Conservation (phyloP, 768 basidiomycete genomes). For the Lactifluus rugatus region DNA sequence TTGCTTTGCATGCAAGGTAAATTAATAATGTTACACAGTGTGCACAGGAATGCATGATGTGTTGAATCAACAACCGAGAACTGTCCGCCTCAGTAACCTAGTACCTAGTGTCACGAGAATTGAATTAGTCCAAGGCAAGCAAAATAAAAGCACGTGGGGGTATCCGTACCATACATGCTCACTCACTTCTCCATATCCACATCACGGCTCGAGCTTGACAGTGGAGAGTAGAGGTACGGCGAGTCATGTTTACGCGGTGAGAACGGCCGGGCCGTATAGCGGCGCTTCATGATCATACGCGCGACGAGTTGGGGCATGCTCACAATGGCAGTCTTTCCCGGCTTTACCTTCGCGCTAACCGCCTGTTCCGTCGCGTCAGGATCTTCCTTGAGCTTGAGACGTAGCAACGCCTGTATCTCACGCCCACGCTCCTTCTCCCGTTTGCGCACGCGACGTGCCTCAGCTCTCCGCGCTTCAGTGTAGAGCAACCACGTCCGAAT, state of each 20-base stretch:
- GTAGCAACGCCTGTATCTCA: conserved; percentile 47
- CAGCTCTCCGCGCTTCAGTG: conserved; percentile 26
- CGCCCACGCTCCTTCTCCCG: conserved; percentile 44
- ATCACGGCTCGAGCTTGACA: conserved; percentile 19
- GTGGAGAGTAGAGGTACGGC: conserved; percentile 25
- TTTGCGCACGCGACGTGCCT: conserved; percentile 38
- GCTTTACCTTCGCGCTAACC: conserved; percentile 19
- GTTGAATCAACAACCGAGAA: conserved; percentile 11
- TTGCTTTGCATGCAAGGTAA: conserved; percentile 6
- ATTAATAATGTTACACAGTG: conserved; percentile 19
- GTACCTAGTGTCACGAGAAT: not conserved
- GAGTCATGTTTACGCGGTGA: conserved; percentile 28
- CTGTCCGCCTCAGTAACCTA: not conserved
- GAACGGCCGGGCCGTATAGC: conserved; percentile 31
- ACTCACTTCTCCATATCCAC: not conserved
- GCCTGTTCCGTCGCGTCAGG: conserved; percentile 19
- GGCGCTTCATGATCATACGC: conserved; percentile 38
- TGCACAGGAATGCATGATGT: conserved; percentile 20
- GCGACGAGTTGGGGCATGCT: conserved; percentile 36
- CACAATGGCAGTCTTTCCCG: conserved; percentile 18
- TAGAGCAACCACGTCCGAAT: conserved; percentile 27
- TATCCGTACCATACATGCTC: not conserved
- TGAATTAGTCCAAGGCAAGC: not conserved
- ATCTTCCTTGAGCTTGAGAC: conserved; percentile 40
- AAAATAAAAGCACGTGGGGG: not conserved